Conservation (phyloP, 768 basidiomycete species). For the Suillus ampliporus region DNA sequence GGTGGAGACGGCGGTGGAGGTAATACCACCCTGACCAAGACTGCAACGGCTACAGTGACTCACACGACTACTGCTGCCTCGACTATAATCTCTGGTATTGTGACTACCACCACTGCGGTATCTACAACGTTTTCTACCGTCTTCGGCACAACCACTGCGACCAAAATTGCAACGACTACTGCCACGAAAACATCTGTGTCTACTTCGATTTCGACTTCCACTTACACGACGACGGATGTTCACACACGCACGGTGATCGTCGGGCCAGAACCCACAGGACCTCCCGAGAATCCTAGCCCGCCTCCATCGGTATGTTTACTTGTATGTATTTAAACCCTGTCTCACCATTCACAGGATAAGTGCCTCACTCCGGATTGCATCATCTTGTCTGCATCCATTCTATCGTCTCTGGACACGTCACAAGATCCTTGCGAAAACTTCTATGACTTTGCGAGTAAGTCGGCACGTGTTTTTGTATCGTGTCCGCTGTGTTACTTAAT, state of each 20-base stretch:
- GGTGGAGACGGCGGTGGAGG: slow-evolving; percentile 26
- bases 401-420: slow-evolving; percentile 78
- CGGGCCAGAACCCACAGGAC: slow-evolving; percentile 46
- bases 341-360: slow-evolving; percentile 48
- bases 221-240: slow-evolving; percentile 40
- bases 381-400: slow-evolving; percentile 78
- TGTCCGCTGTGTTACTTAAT: slow-evolving; percentile 15
- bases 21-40: slow-evolving; percentile 42
- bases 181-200: slow-evolving; percentile 43
- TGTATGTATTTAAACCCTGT: not conserved
- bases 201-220: slow-evolving; percentile 41
- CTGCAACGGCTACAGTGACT: slow-evolving; percentile 39
- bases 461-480: not conserved
- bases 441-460: slow-evolving; percentile 90
- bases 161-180: slow-evolving; percentile 47
- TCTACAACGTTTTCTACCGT: slow-evolving; percentile 38
- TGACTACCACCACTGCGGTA: slow-evolving; percentile 38
- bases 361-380: slow-evolving; percentile 87
- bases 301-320: slow-evolving; percentile 55
- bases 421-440: slow-evolving; percentile 97
- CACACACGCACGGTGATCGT: slow-evolving; percentile 48
- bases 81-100: slow-evolving; percentile 35
- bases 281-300: slow-evolving; percentile 60
- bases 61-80: slow-evolving; percentile 28
- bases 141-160: slow-evolving; percentile 41